Evolutionary conservation across 129 eudicot species (phyloP), one percentile per base, ranked within the genome.

Genomic region (Flaveria sonorensis): DNA sequence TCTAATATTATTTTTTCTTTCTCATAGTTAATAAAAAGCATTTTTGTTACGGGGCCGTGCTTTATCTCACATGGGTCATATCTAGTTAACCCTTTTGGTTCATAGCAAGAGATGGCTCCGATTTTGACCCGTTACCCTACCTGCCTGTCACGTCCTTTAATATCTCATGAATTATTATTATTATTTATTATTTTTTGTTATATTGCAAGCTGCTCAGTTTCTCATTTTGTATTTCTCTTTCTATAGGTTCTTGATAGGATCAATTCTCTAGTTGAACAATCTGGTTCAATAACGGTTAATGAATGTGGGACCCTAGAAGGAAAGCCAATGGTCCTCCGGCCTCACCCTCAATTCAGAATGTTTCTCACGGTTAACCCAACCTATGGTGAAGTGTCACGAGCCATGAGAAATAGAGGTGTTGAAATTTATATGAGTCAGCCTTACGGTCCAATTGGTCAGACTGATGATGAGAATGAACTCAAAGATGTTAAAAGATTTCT

Each of bases 381-480:
- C 66, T 83, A 84, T 82, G 99, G 99, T 71, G 99, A 91, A 76
- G 94, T 95, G 36, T 95, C 99, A 56, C 86, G 99, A 43, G 99
- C 99, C 63, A 95, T 95, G 99, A 73, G 99, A 69, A 95, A 95
- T 51, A 85, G 99, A 86, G 99, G 97, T 70, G 93, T 91, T 53
- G 99, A 95, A 85, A 85, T 95, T 13, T 88, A 52, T 82, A 14
- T 95, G 85, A 89, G 91, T 96, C 87, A 84, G 84, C 98, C 98
- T 43, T 46, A 79, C 70, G 83, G 90, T 90, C 63, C 80, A 62
- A 72, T 83, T 39, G 84, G 83, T 20, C 84, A 60, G 46, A 81
- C 75, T 40, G 28, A 67, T 21, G 36, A 66, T 53, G 96, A 86
- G 59, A 68, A 68, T 72, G 99, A 89, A 66, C 83, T 89, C 26